Evolutionary conservation across 2,329 filamentous ascomycete genomes (phyloP).

Genomic region (Nigrospora oryzae): DNA sequence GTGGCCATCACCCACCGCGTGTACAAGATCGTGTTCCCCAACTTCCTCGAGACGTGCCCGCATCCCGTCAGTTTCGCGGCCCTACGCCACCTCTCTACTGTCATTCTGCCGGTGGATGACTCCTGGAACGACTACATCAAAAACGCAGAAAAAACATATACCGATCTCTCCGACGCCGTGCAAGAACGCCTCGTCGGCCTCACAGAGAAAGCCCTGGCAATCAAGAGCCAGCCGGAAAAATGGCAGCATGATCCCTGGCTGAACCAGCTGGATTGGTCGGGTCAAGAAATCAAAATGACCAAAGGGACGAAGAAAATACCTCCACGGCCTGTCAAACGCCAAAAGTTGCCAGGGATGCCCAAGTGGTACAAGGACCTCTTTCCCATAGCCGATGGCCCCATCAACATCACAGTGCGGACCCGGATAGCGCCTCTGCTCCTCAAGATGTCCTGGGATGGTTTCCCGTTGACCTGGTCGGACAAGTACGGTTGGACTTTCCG

Average conservation of each 20-base stretch:
- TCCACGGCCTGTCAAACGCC: slow-evolving; percentile 66
- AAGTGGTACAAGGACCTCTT: slow-evolving; percentile 95
- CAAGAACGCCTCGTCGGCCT: slow-evolving; percentile 65
- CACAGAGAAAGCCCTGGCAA: slow-evolving; percentile 66
- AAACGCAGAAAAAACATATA: slow-evolving; percentile 80
- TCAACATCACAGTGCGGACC: slow-evolving; percentile 77
- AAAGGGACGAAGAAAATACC: slow-evolving; percentile 90
- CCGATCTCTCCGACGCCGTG: slow-evolving; percentile 67
- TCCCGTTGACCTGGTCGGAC: slow-evolving; percentile 89
- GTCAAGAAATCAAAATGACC: slow-evolving; percentile 82
- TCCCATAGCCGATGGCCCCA: slow-evolving; percentile 54
- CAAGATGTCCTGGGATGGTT: slow-evolving; percentile 77
- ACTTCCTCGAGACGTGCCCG: slow-evolving; percentile 82
- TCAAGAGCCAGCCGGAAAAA: slow-evolving; percentile 59
- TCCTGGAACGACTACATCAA: slow-evolving; percentile 80
- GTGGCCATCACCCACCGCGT: slow-evolving; percentile 88
- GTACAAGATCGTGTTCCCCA: slow-evolving; percentile 88
- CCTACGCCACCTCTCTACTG: slow-evolving; percentile 82
- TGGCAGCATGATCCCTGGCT: slow-evolving; percentile 85
- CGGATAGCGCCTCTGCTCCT: slow-evolving; percentile 80
- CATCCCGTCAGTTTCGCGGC: slow-evolving; percentile 97
- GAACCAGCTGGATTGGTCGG: slow-evolving; percentile 88
- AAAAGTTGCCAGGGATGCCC: slow-evolving; percentile 93
- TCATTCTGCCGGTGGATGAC: slow-evolving; percentile 83
- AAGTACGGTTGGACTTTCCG: slow-evolving; percentile 89